Evolutionary conservation across 2,329 filamentous ascomycete species (phyloP), one percentile per base, ranked within the genome.

Genomic region (Orbilia ellipsospora): DNA sequence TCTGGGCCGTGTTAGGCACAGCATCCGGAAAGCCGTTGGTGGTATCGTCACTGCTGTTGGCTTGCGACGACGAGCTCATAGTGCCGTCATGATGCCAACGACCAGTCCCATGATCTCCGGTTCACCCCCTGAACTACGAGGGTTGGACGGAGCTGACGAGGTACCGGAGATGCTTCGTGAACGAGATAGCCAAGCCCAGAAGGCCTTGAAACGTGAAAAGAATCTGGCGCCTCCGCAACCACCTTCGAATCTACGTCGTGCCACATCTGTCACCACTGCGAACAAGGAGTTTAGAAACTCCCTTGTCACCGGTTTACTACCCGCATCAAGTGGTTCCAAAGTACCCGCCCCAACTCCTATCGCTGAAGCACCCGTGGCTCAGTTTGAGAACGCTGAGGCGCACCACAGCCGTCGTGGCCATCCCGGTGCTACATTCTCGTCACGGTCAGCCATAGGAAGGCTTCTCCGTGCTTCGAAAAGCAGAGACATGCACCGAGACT

Each of bases 1-100:
- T 77, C 86, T 98, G 18, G 92, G 97, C 80, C 90, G 93, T 40
- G 91, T 95, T 59, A 89, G 90, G 55, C 96, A 92, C 12, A 92
- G 89, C 45, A 87, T 96, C 59, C 90, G 90, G 82, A 90, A 90
- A 80, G 85, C 87, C 2, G 84, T 89, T 4, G 87, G 85, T 66
- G 90, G 89, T 81, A 86, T 90, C 61, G 89, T 89, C 36, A 79
- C 78, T 57, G 80, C 78, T 16, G 79, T 81, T 18, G 79, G 81
- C 52, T 81, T 78, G 59, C 69, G 79, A 40, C 78, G 77, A 54
- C 60, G 73, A 44, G 73, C 73, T 3, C 73, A 77, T 26, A 80
- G 79, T 45, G 79, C 77, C 26, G 76, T 77, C n/a, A 77, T 73
- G n/a, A 78, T 79, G 48, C 67, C 77, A 2, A 28, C 75, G 26